Conservation (phyloP, 768 basidiomycete species). For the Rubroboletus satanas region DNA sequence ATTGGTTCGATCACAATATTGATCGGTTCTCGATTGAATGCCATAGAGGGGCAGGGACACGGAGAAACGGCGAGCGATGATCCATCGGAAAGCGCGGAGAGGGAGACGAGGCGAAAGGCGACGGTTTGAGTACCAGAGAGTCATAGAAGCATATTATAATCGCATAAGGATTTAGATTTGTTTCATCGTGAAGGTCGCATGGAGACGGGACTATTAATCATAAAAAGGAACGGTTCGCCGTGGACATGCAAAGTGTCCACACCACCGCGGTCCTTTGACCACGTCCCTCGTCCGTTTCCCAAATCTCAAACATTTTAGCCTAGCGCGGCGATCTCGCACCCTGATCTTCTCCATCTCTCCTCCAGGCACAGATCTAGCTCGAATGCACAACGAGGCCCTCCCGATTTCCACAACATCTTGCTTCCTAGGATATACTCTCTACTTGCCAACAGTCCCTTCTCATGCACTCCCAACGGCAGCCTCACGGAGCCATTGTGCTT, state of each 20-base stretch:
- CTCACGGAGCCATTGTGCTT: conserved; percentile 22
- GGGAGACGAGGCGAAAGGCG: conserved; percentile 47
- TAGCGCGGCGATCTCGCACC: conserved; percentile 29
- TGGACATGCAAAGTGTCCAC: conserved; percentile 12
- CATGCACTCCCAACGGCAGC: conserved; percentile 5
- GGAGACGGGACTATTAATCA: conserved; percentile 4
- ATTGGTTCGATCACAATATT: conserved; percentile 19
- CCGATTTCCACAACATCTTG: conserved; percentile 8
- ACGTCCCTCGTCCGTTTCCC: conserved; percentile 2
- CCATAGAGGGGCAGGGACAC: conserved; percentile 18
- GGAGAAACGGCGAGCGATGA: conserved; percentile 29
- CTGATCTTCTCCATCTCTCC: conserved; percentile 20
- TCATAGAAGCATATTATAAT: conserved; percentile 30
- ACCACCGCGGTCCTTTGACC: conserved; percentile 16
- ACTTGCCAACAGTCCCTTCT: not conserved
- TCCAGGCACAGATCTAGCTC: conserved; percentile 13
- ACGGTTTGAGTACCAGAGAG: conserved; percentile 37
- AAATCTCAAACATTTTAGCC: conserved; percentile 22
- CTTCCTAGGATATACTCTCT: conserved; percentile 16
- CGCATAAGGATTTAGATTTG: conserved; percentile 15
- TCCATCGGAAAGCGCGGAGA: conserved; percentile 40
- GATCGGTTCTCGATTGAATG: conserved; percentile 32
- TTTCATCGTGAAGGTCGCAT: conserved; percentile 18
- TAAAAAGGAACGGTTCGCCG: conserved; percentile 7
- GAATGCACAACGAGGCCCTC: conserved; percentile 14